Evolutionary conservation across 768 basidiomycete genomes (phyloP), one percentile per base, ranked within the genome.

Genomic region (Termitomyces sp.): DNA sequence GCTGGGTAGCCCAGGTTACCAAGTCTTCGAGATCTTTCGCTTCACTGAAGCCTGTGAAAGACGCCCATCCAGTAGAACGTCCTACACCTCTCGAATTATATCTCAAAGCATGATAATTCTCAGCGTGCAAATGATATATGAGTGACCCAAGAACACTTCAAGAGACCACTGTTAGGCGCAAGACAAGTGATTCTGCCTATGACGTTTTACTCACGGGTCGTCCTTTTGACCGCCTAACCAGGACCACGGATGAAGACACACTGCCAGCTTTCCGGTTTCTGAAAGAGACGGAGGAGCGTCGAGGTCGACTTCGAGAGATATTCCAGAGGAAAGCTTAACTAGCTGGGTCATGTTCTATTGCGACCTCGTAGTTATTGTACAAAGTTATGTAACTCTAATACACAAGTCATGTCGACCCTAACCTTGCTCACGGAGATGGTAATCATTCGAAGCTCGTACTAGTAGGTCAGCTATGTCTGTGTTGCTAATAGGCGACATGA

Each of bases 201-300:
- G 23, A 37, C 2, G 35, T 34, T 34, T 0, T 5, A 77, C 89
- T 64, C 67, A 92, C 91, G 85, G 80, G 63, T 93, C 89, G 60
- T 84, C 67, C 82, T 86, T 89, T 50, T 72, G 76, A 16, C 90
- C 91, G 1, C 91, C 90, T 0, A 92, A 76, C 79, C 89, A 83
- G n/a, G 87, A 85, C 90, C 90, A 93, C 6, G 91, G 91, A 62
- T 93, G 91, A 11, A 89, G 72, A 61, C 84, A 84, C n/a, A 93
- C 70, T 0, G 84, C 89, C 6, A 87, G 67, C 59, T 80, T 84
- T 16, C 30, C 27, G 37, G 61, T 57, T 25, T 44, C 30, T 30
- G 59, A 43, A 11, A 47, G 19, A 17, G 46, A 56, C 21, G 61
- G 60, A 11, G 78, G 75, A 17, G 58, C 61, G 41, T 68, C 66